Evolutionary conservation across 495 filamentous ascomycete genomes (phyloP).

Genomic region (Daldinia grandis): DNA sequence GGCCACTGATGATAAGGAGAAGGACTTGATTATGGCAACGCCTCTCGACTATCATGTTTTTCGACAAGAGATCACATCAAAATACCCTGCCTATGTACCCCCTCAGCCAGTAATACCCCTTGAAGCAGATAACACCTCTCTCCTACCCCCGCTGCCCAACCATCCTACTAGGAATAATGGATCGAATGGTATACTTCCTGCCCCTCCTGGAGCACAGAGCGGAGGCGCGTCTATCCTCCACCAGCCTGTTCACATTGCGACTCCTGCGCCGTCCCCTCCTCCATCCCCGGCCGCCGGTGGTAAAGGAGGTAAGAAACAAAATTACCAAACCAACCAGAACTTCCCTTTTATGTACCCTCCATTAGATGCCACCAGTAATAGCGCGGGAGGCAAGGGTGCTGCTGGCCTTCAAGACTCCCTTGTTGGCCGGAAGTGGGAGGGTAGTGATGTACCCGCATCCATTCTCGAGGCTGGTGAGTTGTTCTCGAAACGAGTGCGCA

Average conservation of each 20-base stretch:
- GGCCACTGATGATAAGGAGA: slow-evolving; percentile 57
- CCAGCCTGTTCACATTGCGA: slow-evolving; percentile 97
- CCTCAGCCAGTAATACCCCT: slow-evolving; percentile 84
- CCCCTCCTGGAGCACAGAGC: slow-evolving; percentile 56
- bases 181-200: slow-evolving; percentile 57
- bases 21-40: slow-evolving; percentile 81
- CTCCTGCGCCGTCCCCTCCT: slow-evolving; percentile 95
- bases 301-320: slow-evolving; percentile 97
- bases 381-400: slow-evolving; percentile 83
- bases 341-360: slow-evolving; percentile 98
- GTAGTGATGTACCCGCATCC: slow-evolving; percentile 87
- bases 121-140: slow-evolving; percentile 87
- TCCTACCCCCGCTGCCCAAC: slow-evolving; percentile 83
- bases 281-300: slow-evolving; percentile 90
- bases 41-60: slow-evolving; percentile 97
- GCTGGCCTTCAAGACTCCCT: slow-evolving; percentile 78
- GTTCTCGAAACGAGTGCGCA: slow-evolving; percentile 87
- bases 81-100: slow-evolving; percentile 95
- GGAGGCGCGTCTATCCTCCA: slow-evolving; percentile 85
- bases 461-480: slow-evolving; percentile 95
- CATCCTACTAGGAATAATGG: slow-evolving; percentile 65
- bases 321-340: slow-evolving; percentile 98
- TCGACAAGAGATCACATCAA: slow-evolving; percentile 96
- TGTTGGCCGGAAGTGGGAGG: slow-evolving; percentile 85
- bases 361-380: slow-evolving; percentile 80